Conservation (phyloP, 805 yeast genomes). For the Hanseniaspora vineae region DNA sequence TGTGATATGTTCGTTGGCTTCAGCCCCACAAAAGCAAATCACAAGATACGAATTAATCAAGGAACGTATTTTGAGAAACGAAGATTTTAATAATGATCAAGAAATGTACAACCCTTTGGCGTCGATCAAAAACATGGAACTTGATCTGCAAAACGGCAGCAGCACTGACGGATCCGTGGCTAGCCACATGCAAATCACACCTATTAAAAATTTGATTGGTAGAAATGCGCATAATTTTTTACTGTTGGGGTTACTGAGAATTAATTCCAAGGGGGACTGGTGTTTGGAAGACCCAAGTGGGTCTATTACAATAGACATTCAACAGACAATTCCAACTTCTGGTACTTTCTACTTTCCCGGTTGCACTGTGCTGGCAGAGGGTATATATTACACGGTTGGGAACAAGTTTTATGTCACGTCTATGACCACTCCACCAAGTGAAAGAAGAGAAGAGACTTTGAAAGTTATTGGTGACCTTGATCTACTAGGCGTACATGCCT, state of each 20-base stretch:
- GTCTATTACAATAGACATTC: conserved; percentile 50
- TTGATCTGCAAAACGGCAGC: conserved; percentile 7
- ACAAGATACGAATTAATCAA: conserved; percentile 48
- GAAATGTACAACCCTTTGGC: conserved; percentile 22
- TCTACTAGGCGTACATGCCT: conserved; percentile 37
- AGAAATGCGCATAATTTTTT: conserved; percentile 66
- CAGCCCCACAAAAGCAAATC: conserved; percentile 17
- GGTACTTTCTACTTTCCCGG: conserved; percentile 65
- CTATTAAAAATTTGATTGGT: conserved; percentile 77
- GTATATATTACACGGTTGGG: conserved; percentile 61
- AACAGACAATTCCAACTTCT: conserved; percentile 46
- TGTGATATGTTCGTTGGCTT: conserved; percentile 5
- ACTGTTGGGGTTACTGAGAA: conserved; percentile 62
- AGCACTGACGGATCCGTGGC: not conserved
- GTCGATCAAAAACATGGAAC: conserved; percentile 17
- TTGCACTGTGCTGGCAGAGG: conserved; percentile 69
- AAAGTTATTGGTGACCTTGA: conserved; percentile 74
- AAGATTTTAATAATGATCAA: conserved; percentile 41
- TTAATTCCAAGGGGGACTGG: conserved; percentile 53
- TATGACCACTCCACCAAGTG: conserved; percentile 83
- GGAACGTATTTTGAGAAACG: conserved; percentile 68
- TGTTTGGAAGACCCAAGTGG: conserved; percentile 75
- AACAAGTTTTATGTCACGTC: conserved; percentile 60
- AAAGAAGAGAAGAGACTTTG: conserved; percentile 48
- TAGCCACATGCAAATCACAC: conserved; percentile 35